Conservation (phyloP, 257 asterid genomes). For the Prunella vulgaris region DNA sequence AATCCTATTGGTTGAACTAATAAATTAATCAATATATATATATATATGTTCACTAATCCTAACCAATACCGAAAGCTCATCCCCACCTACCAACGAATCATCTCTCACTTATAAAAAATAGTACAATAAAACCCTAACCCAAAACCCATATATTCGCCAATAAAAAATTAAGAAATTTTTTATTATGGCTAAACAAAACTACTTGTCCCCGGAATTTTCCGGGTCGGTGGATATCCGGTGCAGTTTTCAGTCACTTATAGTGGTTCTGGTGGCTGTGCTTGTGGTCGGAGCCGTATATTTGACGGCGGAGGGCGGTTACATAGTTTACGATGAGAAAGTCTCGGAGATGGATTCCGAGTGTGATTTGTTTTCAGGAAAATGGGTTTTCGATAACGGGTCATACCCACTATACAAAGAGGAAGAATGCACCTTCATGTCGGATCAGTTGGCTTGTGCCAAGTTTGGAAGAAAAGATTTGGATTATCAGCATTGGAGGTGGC, state of each 20-base stretch:
- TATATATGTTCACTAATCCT: slow-evolving; percentile 18
- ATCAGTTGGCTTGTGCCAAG: slow-evolving; percentile 80
- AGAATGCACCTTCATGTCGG: slow-evolving; percentile 88
- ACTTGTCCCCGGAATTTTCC: slow-evolving; percentile 20
- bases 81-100: slow-evolving; percentile 34
- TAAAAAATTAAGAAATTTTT: too few species aligned
- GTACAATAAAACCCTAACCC: slow-evolving; percentile 23
- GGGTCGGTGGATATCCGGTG: slow-evolving; percentile 49
- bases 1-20: slow-evolving; percentile 21
- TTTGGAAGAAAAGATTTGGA: slow-evolving; percentile 61
- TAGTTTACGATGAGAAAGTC: slow-evolving; percentile 20
- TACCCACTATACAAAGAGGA: slow-evolving; percentile 68
- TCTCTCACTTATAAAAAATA: background rate
- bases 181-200: slow-evolving; percentile 37
- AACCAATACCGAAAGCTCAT: slow-evolving; percentile 36
- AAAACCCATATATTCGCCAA: slow-evolving; percentile 8
- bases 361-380: slow-evolving; percentile 73
- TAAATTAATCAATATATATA: slow-evolving; percentile 5
- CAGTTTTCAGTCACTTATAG: slow-evolving; percentile 52
- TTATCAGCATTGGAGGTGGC: slow-evolving; percentile 87
- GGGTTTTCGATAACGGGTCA: slow-evolving; percentile 69
- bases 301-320: slow-evolving; percentile 49
- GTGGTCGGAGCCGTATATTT: slow-evolving; percentile 56
- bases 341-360: slow-evolving; percentile 29
- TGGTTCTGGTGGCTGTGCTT: slow-evolving; percentile 40